A percentile compares a stretch with the other conserved stretches of the same genome.
Conservation (phyloP, 2,329 filamentous ascomycete species). For the Fusarium buxicola region DNA sequence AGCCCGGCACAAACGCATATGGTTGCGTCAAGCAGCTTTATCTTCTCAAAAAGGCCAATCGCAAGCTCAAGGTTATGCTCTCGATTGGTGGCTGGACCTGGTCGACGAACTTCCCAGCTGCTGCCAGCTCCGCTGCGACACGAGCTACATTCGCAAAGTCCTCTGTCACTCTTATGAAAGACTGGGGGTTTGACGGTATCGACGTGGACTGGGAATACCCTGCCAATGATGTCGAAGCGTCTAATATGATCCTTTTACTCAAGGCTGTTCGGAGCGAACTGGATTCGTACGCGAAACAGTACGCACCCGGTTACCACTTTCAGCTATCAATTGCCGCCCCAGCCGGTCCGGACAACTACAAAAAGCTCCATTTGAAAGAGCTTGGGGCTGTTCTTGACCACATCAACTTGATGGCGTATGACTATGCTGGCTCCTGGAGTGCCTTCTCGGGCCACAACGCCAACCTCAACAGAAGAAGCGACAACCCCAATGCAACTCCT, state of each 20-base stretch:
- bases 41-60: slow-evolving; percentile 78
- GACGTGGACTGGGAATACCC: slow-evolving; percentile 57
- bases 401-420: slow-evolving; percentile 78
- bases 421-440: slow-evolving; percentile 78
- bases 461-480: slow-evolving; percentile 70
- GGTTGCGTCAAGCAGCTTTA: slow-evolving; percentile 83
- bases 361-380: slow-evolving; percentile 57
- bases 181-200: slow-evolving; percentile 70
- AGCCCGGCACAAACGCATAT: slow-evolving; percentile 76
- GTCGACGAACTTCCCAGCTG: slow-evolving; percentile 76
- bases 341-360: slow-evolving; percentile 61
- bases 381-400: slow-evolving; percentile 64
- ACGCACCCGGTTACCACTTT: slow-evolving; percentile 58
- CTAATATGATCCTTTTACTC: slow-evolving; percentile 56
- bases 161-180: slow-evolving; percentile 76
- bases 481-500: slow-evolving; percentile 69
- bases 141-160: slow-evolving; percentile 76
- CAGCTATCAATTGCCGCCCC: slow-evolving; percentile 63
- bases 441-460: slow-evolving; percentile 72
- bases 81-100: slow-evolving; percentile 88
- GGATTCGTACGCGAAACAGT: slow-evolving; percentile 57
- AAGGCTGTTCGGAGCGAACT: slow-evolving; percentile 57
- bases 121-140: slow-evolving; percentile 67
- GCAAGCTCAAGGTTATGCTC: slow-evolving; percentile 79
- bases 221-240: slow-evolving; percentile 50